Evolutionary conservation across 2,329 filamentous ascomycete species (phyloP).

Genomic region (Mollisiaceae sp.): DNA sequence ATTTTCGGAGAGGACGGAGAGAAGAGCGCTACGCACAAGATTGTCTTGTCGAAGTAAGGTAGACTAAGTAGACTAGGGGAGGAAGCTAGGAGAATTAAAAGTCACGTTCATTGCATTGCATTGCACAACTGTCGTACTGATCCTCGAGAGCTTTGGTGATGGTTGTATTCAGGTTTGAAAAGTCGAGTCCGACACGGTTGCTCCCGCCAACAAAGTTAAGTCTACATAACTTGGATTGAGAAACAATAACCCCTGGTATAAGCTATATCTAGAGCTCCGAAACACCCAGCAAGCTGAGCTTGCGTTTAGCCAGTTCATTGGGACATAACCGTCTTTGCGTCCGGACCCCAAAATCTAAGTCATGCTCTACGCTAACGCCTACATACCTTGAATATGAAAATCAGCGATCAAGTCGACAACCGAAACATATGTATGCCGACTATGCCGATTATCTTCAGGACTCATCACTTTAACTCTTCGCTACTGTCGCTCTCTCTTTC

Average conservation of each 20-base stretch:
- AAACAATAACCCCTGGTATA: too few relatives aligned
- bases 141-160: background rate
- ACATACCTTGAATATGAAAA: background rate
- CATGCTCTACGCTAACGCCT: background rate
- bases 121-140: background rate
- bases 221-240: too few relatives aligned
- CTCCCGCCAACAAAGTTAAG: too few relatives aligned
- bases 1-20: conserved; percentile 4
- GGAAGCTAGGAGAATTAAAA: background rate
- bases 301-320: background rate
- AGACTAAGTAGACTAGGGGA: background rate
- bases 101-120: background rate
- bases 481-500: background rate
- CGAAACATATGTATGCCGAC: background rate
- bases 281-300: background rate
- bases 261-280: conserved; percentile 1
- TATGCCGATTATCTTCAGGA: background rate
- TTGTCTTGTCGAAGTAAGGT: background rate
- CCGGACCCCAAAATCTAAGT: background rate
- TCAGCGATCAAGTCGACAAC: background rate
- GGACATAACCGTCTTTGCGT: background rate
- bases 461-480: background rate
- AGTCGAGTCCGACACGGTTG: background rate
- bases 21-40: conserved; percentile 5
- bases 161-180: background rate